Evolutionary conservation across 306 rosid species (phyloP).

Genomic region (Rosa rugosa): DNA sequence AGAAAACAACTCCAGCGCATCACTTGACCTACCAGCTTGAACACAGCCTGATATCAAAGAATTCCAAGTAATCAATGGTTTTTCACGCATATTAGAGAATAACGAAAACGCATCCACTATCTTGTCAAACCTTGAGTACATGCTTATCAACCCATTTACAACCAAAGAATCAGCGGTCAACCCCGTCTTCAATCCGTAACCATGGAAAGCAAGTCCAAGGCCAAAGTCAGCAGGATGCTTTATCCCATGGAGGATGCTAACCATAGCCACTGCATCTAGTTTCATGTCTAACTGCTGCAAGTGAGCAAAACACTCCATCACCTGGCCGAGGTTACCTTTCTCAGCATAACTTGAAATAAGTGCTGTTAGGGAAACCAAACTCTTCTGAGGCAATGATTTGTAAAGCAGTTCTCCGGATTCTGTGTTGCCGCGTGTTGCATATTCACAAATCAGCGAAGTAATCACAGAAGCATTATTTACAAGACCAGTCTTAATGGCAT

Average conservation of each 20-base stretch:
- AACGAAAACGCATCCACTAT: constrained; percentile 48
- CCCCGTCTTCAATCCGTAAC: constrained; percentile 60
- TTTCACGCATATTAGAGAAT: constrained; percentile 48
- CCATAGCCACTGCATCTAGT: constrained; percentile 66
- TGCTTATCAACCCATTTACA: constrained; percentile 70
- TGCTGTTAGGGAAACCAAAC: constrained; percentile 64
- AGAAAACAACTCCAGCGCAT: constrained; percentile 60
- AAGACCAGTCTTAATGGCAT: constrained; percentile 53
- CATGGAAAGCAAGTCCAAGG: constrained; percentile 62
- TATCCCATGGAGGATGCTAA: constrained; percentile 74
- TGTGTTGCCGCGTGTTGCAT: constrained; percentile 49
- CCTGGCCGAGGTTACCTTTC: constrained; percentile 46
- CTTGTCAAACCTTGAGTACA: constrained; percentile 69
- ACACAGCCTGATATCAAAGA: constrained; percentile 77
- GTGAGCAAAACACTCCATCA: constrained; percentile 44
- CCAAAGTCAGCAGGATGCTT: constrained; percentile 43
- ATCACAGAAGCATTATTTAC: constrained; percentile 45
- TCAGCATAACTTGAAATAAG: constrained; percentile 60
- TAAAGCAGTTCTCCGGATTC: constrained; percentile 50
- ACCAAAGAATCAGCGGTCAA: constrained; percentile 47
- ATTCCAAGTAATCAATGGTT: constrained; percentile 63
- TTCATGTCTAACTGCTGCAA: constrained; percentile 48
- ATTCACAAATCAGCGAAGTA: constrained; percentile 66
- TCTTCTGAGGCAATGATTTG: constrained; percentile 41
- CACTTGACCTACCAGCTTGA: constrained; percentile 63